Conservation (phyloP, 371 early-diverging fungal species). For the Apophysomyces variabilis region DNA sequence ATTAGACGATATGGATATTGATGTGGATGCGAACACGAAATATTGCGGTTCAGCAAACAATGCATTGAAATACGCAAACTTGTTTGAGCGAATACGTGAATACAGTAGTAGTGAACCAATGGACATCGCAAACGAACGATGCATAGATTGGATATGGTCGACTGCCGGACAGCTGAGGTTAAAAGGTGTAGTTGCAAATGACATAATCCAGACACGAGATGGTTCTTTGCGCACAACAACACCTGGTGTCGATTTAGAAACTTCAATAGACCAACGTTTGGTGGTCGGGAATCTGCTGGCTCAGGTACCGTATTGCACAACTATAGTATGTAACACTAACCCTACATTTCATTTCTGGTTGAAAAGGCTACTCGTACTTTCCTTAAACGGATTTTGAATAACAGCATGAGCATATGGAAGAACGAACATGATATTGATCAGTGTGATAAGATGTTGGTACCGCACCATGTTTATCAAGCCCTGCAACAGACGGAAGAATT, state of each 20-base stretch:
- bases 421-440: slow-evolving; percentile 32
- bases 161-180: slow-evolving; percentile 42
- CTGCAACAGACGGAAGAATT: slow-evolving; percentile 45
- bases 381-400: slow-evolving; percentile 29
- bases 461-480: slow-evolving; percentile 56
- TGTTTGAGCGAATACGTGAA: slow-evolving; percentile 15
- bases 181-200: slow-evolving; percentile 43
- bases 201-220: slow-evolving; percentile 41
- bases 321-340: neutral
- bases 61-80: slow-evolving; percentile 1
- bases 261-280: slow-evolving; percentile 46
- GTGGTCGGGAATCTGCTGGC: slow-evolving; percentile 36
- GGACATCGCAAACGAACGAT: slow-evolving; percentile 36
- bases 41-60: neutral
- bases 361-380: slow-evolving; percentile 35
- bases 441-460: slow-evolving; percentile 48
- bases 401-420: slow-evolving; percentile 31
- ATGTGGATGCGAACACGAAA: slow-evolving; percentile 25
- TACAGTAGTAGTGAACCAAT: slow-evolving; percentile 11
- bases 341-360: neutral
- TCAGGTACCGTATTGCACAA: slow-evolving; percentile 19
- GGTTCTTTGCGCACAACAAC: slow-evolving; percentile 37
- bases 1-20: slow-evolving; percentile 48
- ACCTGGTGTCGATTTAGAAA: slow-evolving; percentile 27
- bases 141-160: slow-evolving; percentile 55